Percentiles rank a stretch among this genome's conserved stretches.
Evolutionary conservation across 148 eudicot genomes (phyloP).

Genomic region (Vaccinium corymbosum): DNA sequence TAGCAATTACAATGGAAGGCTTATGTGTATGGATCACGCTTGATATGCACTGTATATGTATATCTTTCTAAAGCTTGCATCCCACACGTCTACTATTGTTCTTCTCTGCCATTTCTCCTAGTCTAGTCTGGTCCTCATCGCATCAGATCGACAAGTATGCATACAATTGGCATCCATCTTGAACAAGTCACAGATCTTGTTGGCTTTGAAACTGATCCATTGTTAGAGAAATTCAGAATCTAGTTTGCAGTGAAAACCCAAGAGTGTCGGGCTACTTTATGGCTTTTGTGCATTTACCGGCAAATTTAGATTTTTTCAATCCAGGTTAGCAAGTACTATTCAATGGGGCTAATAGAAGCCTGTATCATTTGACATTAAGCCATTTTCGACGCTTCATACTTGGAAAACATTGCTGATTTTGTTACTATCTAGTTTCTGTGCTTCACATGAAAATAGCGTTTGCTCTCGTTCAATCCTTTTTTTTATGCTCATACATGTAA

Average conservation of each 20-base stretch:
- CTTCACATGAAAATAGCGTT: not conserved
- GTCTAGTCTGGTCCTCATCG: not conserved
- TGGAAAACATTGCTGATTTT: too few relatives aligned
- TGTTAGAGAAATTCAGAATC: not conserved
- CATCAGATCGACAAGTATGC: not conserved
- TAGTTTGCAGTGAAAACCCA: not conserved
- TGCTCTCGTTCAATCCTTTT: not conserved
- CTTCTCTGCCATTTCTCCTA: not conserved
- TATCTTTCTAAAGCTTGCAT: not conserved
- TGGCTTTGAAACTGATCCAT: not conserved
- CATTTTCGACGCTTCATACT: not conserved
- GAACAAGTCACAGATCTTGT: not conserved
- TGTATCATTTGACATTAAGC: not conserved
- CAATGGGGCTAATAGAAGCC: not conserved
- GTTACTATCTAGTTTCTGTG: not conserved
- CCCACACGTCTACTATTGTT: not conserved
- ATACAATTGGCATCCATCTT: not conserved
- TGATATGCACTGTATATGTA: not conserved
- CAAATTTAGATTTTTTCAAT: not conserved
- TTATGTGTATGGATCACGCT: not conserved
- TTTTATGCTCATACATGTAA: not conserved
- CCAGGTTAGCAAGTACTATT: not conserved
- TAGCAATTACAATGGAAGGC: not conserved
- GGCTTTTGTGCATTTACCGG: not conserved
- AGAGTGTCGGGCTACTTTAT: not conserved